Evolutionary conservation across 768 basidiomycete genomes (phyloP).

Genomic region (Agrocybe chaxingu): DNA sequence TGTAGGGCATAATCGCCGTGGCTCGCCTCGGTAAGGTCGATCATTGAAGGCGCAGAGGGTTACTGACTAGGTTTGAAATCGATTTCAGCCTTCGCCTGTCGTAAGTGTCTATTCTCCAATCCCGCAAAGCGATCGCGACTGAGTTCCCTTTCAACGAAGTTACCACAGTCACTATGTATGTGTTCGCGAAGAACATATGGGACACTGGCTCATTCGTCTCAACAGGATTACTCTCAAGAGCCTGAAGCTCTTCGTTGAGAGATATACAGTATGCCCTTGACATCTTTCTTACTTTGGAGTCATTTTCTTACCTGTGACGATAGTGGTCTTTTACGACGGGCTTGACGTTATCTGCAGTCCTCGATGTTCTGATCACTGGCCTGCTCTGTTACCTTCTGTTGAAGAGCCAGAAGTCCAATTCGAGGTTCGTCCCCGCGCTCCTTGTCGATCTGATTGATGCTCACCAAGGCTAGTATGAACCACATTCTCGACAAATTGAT

Average conservation of each 20-base stretch:
- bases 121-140: not conserved
- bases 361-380: conserved; percentile 48
- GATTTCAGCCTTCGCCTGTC: conserved; percentile 8
- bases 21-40: conserved; percentile 7
- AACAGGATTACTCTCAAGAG: conserved; percentile 33
- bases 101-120: not conserved
- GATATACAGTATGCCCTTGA: conserved; percentile 13
- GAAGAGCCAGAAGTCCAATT: conserved; percentile 33
- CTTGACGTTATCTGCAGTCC: conserved; percentile 42
- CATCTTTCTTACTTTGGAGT: not conserved
- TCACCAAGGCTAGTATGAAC: conserved; percentile 33
- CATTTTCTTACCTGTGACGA: not conserved
- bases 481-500: conserved; percentile 45
- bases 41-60: not conserved
- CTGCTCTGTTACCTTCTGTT: conserved; percentile 41
- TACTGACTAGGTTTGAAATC: not conserved
- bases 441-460: not conserved
- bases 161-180: conserved; percentile 10
- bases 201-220: not conserved
- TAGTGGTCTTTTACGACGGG: conserved; percentile 42
- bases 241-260: conserved; percentile 12
- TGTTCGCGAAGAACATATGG: not conserved
- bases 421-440: conserved; percentile 23
- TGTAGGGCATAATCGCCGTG: conserved; percentile 34
- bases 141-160: not conserved